A percentile compares a stretch with the other conserved stretches of the same genome.
phyloP scores from a whole-genome alignment of 306 rosid genomes.

The Rubus idaeus region DNA sequence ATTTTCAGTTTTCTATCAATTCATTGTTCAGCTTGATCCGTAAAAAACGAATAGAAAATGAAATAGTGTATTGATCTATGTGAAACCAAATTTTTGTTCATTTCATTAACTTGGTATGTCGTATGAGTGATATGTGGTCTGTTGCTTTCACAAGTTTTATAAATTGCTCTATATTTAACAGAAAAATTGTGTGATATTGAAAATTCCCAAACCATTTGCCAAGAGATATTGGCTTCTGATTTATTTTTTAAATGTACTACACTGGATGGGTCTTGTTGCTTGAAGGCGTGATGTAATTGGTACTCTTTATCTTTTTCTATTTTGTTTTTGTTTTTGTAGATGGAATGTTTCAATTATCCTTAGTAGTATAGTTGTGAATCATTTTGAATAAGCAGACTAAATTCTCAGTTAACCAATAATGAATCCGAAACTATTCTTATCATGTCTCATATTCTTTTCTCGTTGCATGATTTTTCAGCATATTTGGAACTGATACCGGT shows the following conservation, averaged over 20 bases:
- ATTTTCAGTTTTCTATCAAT: not conserved
- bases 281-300: too few species aligned
- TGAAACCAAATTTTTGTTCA: not conserved
- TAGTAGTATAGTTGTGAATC: not conserved
- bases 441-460: not conserved
- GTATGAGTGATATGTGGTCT: not conserved
- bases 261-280: not conserved
- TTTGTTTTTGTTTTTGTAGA: not conserved
- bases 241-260: not conserved
- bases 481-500: conserved; percentile 83
- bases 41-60: not conserved
- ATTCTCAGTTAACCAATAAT: not conserved
- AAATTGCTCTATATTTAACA: not conserved
- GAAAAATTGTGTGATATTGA: not conserved
- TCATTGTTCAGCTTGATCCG: not conserved
- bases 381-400: not conserved
- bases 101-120: not conserved
- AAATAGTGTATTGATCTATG: too few species aligned
- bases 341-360: not conserved
- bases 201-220: not conserved
- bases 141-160: not conserved
- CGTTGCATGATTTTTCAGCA: conserved; percentile 38
- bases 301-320: too few species aligned
- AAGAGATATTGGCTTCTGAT: not conserved
- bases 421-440: too few species aligned